Percentiles rank a stretch among this genome's conserved stretches.
Conservation (phyloP, 768 basidiomycete genomes). For the Gymnopilus junonius region DNA sequence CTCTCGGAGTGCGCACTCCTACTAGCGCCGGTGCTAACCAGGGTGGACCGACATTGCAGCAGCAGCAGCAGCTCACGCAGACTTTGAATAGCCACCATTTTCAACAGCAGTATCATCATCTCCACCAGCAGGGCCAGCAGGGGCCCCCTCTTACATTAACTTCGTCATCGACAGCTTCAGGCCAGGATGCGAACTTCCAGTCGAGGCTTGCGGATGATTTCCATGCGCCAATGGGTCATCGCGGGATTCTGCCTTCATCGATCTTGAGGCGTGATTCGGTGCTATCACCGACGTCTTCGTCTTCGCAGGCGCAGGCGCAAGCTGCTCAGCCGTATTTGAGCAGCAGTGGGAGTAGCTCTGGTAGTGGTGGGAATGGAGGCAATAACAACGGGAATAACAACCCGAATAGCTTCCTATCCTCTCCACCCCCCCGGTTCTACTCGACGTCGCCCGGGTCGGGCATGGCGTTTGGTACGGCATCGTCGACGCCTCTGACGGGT, state of each 20-base stretch:
- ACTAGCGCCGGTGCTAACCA: constrained; percentile 52
- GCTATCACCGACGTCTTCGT: constrained; percentile 15
- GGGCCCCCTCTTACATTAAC: constrained; percentile 4
- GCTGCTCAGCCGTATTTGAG: background rate
- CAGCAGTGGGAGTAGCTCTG: background rate
- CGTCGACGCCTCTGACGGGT: constrained; percentile 34
- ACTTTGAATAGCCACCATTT: constrained; percentile 31
- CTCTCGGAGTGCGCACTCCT: constrained; percentile 88
- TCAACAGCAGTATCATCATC: constrained; percentile 16
- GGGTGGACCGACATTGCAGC: constrained; percentile 43
- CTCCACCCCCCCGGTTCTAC: constrained; percentile 51
- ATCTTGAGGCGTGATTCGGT: constrained; percentile 23
- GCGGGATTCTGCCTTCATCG: constrained; percentile 9
- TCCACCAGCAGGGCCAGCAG: constrained; percentile 6
- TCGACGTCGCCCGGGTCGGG: constrained; percentile 39
- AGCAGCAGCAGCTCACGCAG: constrained; percentile 42
- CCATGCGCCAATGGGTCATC: constrained; percentile 14
- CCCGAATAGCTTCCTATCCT: constrained; percentile 40
- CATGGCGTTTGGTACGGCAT: constrained; percentile 28
- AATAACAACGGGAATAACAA: constrained; percentile 11
- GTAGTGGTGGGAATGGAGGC: background rate
- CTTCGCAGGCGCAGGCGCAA: constrained; percentile 11
- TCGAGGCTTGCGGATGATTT: constrained; percentile 26
- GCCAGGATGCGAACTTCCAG: constrained; percentile 17
- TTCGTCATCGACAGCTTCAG: background rate